Evolutionary conservation across 805 yeast genomes (phyloP), one percentile per base, ranked within the genome.

Genomic region (Starmerella bombicola): DNA sequence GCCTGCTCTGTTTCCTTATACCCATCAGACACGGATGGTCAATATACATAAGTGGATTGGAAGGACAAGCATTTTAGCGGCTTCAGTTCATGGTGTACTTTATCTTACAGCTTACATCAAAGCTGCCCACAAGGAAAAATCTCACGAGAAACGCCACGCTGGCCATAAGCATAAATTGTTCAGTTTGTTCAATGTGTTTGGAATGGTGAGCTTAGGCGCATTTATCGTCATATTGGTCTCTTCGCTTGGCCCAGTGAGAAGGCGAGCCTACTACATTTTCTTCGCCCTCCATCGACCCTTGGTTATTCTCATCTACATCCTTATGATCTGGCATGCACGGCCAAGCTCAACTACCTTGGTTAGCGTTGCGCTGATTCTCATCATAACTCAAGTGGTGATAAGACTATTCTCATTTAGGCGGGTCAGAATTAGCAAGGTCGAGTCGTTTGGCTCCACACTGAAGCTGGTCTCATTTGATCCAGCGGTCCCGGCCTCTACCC

Each of bases 41-140:
- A 86, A 93, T 0, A 64, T 84, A 17, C 97, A 88, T 62, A 86
- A 86, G 57, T 88, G 96, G 96, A 63, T 86, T 1, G 80, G 93
- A 2, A 66, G 97, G 41, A 60, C 80, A 2, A 72, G 83, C n/a
- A 78, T 84, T 0, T 23, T 80, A 6, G 78, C 81, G 55, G 71
- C 83, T 2, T 42, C 70, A 0, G 35, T 73, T 8, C 97, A 88
- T 55, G 74, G 85, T 0, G 38, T 67, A 0, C 47, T 81, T 2
- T 88, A 83, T 55, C 22, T 43, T 7, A 18, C 28, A 9, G 32
- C 47, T 3, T 49, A 50, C 38, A 16, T 33, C 20, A 12, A 19
- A 22, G 37, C 29, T 8, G 28, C 20, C 3, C 10, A 21, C 4
- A 17, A 16, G n/a, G 9, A 19, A 4, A 13, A 28, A 23, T 26